Evolutionary conservation across 495 filamentous ascomycete genomes (phyloP).

Genomic region (Thozetella sp.): DNA sequence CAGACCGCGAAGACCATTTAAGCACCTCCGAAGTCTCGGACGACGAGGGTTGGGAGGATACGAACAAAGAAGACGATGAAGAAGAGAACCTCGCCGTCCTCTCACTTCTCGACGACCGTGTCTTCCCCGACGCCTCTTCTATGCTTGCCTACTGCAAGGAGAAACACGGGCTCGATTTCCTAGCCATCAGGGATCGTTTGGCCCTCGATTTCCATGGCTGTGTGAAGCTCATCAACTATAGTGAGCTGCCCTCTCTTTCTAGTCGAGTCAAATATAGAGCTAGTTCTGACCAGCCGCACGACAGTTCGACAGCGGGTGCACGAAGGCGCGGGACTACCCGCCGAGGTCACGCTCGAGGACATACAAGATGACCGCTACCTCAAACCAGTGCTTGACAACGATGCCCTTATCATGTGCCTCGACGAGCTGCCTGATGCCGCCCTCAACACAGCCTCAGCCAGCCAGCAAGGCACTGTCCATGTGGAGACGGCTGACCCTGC

Average conservation of each 20-base stretch:
- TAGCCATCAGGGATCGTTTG: conserved; percentile 62
- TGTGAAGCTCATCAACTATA: conserved; percentile 86
- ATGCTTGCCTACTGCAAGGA: conserved; percentile 77
- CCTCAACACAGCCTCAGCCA: conserved; percentile 8
- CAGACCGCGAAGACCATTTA: not conserved
- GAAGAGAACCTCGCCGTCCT: conserved; percentile 60
- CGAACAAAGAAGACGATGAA: conserved; percentile 58
- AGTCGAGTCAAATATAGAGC: not conserved
- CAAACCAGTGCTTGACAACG: conserved; percentile 86
- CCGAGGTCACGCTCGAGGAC: conserved; percentile 55
- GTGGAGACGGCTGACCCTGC: conserved; percentile 18
- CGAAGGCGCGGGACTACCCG: conserved; percentile 47
- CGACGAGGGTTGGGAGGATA: conserved; percentile 82
- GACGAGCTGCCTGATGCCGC: conserved; percentile 66
- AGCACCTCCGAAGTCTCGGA: conserved; percentile 19
- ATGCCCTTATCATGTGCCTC: conserved; percentile 80
- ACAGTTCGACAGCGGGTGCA: conserved; percentile 43
- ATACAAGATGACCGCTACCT: conserved; percentile 78
- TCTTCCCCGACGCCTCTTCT: conserved; percentile 62
- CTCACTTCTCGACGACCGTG: conserved; percentile 70
- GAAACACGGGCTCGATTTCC: conserved; percentile 74
- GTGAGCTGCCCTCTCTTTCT: conserved; percentile 22
- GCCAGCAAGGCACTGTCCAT: conserved; percentile 31
- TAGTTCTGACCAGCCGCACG: not conserved
- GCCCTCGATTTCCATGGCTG: conserved; percentile 79